Base-by-base conservation (phyloP, 1,284 basidiomycete species). In the Peniophora sp. region DNA sequence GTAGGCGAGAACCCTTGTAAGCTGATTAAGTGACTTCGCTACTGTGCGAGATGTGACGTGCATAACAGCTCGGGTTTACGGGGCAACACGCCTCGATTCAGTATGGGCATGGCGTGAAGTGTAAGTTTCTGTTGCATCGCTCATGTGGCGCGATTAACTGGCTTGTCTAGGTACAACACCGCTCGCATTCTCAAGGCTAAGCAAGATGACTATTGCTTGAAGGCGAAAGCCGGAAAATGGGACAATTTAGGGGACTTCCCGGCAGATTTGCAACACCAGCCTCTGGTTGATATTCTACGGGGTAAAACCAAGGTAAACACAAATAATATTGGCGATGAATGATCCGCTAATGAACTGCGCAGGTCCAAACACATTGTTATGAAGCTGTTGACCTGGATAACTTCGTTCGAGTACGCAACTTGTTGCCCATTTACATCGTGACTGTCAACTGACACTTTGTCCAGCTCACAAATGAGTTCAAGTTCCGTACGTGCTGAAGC, bases 241-340 rank as follows among this genome's bases (percentile, higher is more conserved):
- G 70, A 77, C n/a, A 71, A 65, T 25, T 68, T 83, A 9, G 77
- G 74, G 27, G 67, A 74, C 2, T 89, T 89, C 64, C 90, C 91
- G 0, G 77, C 86, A n/a, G 78, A 81, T 47, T 67, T 92, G 32
- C 75, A 86, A 59, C 88, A 83, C 77, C 91, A 94, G 63, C 79
- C 82, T 3, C 68, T 92, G 14, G 85, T 89, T 1, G 90, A 92
- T 56, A 81, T 90, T 2, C 68, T 94, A 23, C 73, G 91, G 55
- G 88, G 86, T 17, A 73, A 73, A 54, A 69, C 83, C 55, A 84
- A 84, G 69, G 81, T 81, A 54, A 64, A 59, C n/a, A n/a, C n/a
- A n/a, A n/a, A n/a, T n/a, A n/a, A n/a, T n/a, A n/a, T n/a, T n/a
- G n/a, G n/a, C n/a, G n/a, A n/a, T n/a, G n/a, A n/a, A n/a, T n/a